Conservation (phyloP, 345 rosid species). For the Euclidium syriacum region DNA sequence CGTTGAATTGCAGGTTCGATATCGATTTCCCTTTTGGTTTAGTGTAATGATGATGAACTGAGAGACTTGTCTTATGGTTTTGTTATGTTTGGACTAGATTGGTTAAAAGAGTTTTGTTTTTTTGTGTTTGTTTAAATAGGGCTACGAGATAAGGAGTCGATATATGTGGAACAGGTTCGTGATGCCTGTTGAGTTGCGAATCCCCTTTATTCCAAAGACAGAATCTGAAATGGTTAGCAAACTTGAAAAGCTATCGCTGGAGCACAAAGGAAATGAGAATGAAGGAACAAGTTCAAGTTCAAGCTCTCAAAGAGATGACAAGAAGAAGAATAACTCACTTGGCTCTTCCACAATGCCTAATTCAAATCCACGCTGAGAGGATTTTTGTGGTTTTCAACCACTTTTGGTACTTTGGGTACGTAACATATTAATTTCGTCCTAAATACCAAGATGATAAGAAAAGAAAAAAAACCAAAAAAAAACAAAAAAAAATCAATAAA, state of each 20-base stretch:
- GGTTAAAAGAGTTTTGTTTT: not conserved
- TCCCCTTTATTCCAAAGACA: slow-evolving; percentile 31
- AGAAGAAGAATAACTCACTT: too few relatives aligned
- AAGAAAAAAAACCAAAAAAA: too few relatives aligned
- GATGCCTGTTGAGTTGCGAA: slow-evolving; percentile 37
- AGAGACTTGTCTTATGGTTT: too few relatives aligned
- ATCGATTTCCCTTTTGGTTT: not conserved
- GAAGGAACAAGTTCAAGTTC: not conserved
- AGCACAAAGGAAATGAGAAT: not conserved
- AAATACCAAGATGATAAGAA: too few relatives aligned
- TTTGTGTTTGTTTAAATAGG: slow-evolving; percentile 39
- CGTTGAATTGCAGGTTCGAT: slow-evolving; percentile 59
- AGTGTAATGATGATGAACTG: not conserved
- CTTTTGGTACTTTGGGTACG: too few relatives aligned
- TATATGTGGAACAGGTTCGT: slow-evolving; percentile 54
- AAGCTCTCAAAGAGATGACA: too few relatives aligned
- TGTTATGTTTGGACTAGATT: not conserved
- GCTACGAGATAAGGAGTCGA: slow-evolving; percentile 54
- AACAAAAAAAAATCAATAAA: too few relatives aligned
- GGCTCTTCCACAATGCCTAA: too few relatives aligned
- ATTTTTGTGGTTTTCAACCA: too few relatives aligned
- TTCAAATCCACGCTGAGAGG: too few relatives aligned
- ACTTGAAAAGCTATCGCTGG: not conserved
- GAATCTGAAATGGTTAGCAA: not conserved
- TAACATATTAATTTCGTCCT: too few relatives aligned